Percentiles rank a stretch among this genome's conserved stretches.
phyloP scores from a whole-genome alignment of 257 asterid species.

The Henckelia pumila region DNA sequence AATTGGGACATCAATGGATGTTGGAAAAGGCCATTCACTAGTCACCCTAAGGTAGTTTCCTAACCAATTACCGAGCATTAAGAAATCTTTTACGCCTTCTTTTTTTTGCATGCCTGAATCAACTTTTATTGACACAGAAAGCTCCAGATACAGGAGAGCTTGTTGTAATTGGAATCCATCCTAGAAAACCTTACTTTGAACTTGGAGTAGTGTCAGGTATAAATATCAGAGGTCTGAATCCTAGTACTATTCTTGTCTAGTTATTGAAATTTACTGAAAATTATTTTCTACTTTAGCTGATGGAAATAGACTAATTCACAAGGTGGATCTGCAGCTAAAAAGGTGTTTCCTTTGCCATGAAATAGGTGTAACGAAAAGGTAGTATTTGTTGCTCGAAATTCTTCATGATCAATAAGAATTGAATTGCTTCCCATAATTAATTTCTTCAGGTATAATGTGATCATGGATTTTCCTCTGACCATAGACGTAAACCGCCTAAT shows the following conservation, averaged over 20 bases:
- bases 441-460: conserved; percentile 52
- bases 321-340: conserved; percentile 49
- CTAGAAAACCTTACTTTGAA: conserved; percentile 52
- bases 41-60: conserved; percentile 65
- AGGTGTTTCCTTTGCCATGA: conserved; percentile 71
- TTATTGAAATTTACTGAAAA: neutral
- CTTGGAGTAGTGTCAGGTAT: conserved; percentile 68
- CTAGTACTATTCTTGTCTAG: neutral
- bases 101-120: neutral
- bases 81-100: neutral
- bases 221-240: neutral
- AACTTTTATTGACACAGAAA: conserved; percentile 39
- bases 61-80: neutral
- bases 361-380: conserved; percentile 58
- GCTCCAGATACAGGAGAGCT: conserved; percentile 60
- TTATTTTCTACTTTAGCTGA: conserved; percentile 37
- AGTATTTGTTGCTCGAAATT: neutral
- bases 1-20: conserved; percentile 49
- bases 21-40: conserved; percentile 69
- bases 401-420: neutral
- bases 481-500: conserved; percentile 48
- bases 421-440: neutral
- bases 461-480: conserved; percentile 61
- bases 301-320: conserved; percentile 56
- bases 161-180: conserved; percentile 52